Evolutionary conservation across 2,329 filamentous ascomycete species (phyloP).

Genomic region (Thelonectria blattea): DNA sequence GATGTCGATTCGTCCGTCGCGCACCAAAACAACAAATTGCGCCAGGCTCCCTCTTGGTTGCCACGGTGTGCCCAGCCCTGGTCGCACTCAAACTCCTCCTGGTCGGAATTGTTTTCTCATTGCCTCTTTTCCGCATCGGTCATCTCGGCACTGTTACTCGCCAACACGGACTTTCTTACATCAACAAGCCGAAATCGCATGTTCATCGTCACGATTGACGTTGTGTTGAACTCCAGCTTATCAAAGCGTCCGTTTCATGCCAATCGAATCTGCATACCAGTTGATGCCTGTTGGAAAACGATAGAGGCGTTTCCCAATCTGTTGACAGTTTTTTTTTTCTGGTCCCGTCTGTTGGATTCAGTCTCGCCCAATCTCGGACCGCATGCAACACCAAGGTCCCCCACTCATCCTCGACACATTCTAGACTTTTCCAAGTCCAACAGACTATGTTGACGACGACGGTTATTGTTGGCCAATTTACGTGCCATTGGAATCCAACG

Average conservation of each 20-base stretch:
- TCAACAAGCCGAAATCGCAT: slow-evolving; percentile 2
- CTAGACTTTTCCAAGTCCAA: slow-evolving; percentile 14
- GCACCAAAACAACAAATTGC: slow-evolving; percentile 27
- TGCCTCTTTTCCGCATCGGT: slow-evolving; percentile 21
- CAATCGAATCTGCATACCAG: slow-evolving; percentile 2
- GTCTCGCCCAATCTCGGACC: slow-evolving; percentile 14
- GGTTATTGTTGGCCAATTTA: neutral
- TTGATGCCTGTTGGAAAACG: slow-evolving; percentile 15
- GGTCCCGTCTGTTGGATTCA: slow-evolving; percentile 1
- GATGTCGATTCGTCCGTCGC: slow-evolving; percentile 33
- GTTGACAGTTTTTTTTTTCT: slow-evolving; percentile 9
- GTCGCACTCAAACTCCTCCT: slow-evolving; percentile 31
- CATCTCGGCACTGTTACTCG: slow-evolving; percentile 18
- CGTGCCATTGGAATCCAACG: neutral
- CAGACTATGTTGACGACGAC: neutral
- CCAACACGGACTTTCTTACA: slow-evolving; percentile 14
- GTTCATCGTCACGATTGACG: neutral
- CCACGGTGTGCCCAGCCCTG: slow-evolving; percentile 26
- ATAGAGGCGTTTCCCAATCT: neutral
- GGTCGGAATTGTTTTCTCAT: slow-evolving; percentile 20
- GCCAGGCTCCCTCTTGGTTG: slow-evolving; percentile 25
- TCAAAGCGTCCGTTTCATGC: slow-evolving; percentile 14
- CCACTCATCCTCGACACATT: slow-evolving; percentile 16
- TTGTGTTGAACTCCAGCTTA: neutral
- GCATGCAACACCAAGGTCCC: slow-evolving; percentile 2